Evolutionary conservation across 78 protist genomes (phyloP), one percentile per base, ranked within the genome.

Genomic region (Protostelium mycophagum): DNA sequence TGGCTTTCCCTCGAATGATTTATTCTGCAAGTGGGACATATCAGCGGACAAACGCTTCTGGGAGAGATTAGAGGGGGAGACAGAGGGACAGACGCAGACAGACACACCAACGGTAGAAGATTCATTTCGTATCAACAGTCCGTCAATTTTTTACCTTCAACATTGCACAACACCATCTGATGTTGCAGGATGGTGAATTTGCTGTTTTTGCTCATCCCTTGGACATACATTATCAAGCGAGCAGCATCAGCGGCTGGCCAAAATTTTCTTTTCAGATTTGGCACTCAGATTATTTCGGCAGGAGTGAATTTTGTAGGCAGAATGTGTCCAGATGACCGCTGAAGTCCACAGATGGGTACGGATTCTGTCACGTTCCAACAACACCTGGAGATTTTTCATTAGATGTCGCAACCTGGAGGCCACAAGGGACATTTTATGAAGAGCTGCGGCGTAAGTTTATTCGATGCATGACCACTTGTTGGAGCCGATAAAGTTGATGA

Each of bases 231-330:
- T 88, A 87, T 35, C 5, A 23, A 10, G 0, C 84, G 34, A 34
- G 36, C 36, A 36, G 38, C 35, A 28, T 92, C 37, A 28, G 1
- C 28, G 91, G 88, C 9, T 92, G 94, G 94, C 94, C 94, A 23
- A 0, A 16, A 28, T 29, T 92, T 34, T 1, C 51, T 1, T 28
- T 88, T 51, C 38, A 85, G 39, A 90, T 92, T 16, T 92, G 88
- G 88, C 83, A 73, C 36, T 36, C 73, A 23, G 94, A 92, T 36
- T 0, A 1, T 29, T 88, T 28, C 38, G 94, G 89, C 0, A 38
- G 88, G 83, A 83, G 36, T 73, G 83, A 63, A 28, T 0, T 88
- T 37, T 83, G 88, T 86, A n/a, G 5, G 34, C 86, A 10, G 1
- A 10, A 10, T 31, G 36, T 35, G 16, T 87, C 35, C 1, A 10